A percentile compares a stretch with the other conserved stretches of the same genome.
These are phyloP conservation scores for Globisporangium mamillatum DNA, from an alignment of 352 stramenopile species.

Conservation along the genomic window DNA sequence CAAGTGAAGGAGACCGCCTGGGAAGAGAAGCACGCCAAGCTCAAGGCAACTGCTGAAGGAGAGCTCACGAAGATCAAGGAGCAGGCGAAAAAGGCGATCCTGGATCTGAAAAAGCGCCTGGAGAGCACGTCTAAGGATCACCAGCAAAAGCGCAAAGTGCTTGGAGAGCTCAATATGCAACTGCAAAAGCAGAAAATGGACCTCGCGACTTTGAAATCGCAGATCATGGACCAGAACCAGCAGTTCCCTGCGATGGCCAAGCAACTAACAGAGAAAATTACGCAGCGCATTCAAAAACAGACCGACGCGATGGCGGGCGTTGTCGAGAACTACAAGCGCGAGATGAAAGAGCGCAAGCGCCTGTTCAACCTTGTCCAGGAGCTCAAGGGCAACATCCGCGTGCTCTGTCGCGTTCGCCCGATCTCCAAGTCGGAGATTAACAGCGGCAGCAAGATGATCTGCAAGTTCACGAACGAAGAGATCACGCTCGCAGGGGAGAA, in stretches of 20 bases:
- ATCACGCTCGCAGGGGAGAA: conserved; percentile 79
- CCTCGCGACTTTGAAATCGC: conserved; percentile 44
- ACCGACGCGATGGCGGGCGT: conserved; percentile 78
- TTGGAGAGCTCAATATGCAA: conserved; percentile 39
- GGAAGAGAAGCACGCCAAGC: conserved; percentile 71
- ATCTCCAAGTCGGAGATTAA: conserved; percentile 77
- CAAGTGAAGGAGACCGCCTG: conserved; percentile 46
- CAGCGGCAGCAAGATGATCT: conserved; percentile 76
- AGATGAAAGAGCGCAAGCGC: conserved; percentile 87
- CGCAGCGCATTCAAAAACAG: conserved; percentile 67
- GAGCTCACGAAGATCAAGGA: conserved; percentile 86
- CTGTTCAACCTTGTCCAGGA: conserved; percentile 96
- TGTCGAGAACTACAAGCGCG: conserved; percentile 88
- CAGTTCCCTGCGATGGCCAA: conserved; percentile 57
- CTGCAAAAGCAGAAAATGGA: conserved; percentile 58
- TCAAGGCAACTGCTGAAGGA: conserved; percentile 69
- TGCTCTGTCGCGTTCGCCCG: conserved; percentile 95
- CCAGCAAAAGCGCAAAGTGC: conserved; percentile 45
- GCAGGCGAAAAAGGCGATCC: conserved; percentile 84
- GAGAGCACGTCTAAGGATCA: conserved; percentile 58
- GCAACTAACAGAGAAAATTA: conserved; percentile 74
- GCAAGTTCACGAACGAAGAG: conserved; percentile 79
- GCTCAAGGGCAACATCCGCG: conserved; percentile 97
- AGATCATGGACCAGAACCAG: conserved; percentile 51
- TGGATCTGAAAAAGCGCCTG: conserved; percentile 79